Conservation (phyloP, 257 asterid genomes). For the Eucommia ulmoides region DNA sequence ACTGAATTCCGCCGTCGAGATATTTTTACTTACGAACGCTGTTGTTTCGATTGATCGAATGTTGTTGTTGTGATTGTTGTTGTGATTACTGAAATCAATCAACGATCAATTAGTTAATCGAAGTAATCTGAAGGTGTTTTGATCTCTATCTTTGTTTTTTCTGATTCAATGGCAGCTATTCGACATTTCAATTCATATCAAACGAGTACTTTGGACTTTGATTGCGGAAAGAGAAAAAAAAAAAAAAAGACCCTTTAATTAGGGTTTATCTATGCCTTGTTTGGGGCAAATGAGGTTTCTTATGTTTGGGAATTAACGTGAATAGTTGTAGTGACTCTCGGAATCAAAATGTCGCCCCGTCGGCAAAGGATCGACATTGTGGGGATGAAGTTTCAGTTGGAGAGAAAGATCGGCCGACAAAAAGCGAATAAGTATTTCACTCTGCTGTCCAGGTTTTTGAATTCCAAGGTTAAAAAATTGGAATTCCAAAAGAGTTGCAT, state of each 20-base stretch:
- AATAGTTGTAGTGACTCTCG: not conserved
- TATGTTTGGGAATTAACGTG: not conserved
- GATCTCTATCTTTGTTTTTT: too few species aligned
- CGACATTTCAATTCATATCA: not conserved
- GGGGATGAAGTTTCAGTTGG: constrained; percentile 54
- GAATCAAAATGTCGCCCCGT: constrained; percentile 45
- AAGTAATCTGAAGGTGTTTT: too few species aligned
- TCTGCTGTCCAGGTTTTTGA: constrained; percentile 37
- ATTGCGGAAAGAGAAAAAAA: not conserved
- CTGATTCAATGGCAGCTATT: not conserved
- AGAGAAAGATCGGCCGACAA: constrained; percentile 47
- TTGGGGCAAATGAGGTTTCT: not conserved
- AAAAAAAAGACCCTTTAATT: not conserved
- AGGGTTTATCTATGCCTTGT: not conserved
- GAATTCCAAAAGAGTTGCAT: constrained; percentile 51
- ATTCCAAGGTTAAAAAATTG: constrained; percentile 37
- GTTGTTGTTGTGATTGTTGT: too few species aligned
- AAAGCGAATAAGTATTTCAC: constrained; percentile 66
- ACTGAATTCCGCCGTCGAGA: too few species aligned
- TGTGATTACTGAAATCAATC: too few species aligned
- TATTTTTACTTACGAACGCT: too few species aligned
- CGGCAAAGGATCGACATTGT: constrained; percentile 46
- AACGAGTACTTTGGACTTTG: not conserved
- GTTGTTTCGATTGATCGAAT: too few species aligned
- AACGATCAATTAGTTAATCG: too few species aligned